Evolutionary conservation across 116 monocot genomes (phyloP).

Genomic region (Phalaenopsis hybrid): DNA sequence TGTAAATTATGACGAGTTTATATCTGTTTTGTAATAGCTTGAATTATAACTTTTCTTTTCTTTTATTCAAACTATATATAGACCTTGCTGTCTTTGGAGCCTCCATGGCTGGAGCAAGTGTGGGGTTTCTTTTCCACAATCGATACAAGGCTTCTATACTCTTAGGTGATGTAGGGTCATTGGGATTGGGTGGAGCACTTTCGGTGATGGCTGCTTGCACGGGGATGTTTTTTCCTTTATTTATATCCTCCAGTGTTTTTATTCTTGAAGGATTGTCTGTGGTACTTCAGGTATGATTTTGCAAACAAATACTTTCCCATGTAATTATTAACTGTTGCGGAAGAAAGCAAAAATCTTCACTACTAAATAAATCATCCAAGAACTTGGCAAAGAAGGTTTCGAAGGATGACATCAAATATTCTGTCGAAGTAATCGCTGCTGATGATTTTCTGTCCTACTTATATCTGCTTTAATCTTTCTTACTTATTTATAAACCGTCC

Average conservation of each 20-base stretch:
- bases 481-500: too few species aligned
- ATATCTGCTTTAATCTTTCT: too few species aligned
- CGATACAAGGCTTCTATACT: slow-evolving; percentile 69
- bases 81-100: slow-evolving; percentile 86
- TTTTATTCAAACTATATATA: slow-evolving; percentile 13
- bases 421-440: too few species aligned
- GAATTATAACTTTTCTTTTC: background rate
- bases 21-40: background rate
- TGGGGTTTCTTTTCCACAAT: slow-evolving; percentile 90
- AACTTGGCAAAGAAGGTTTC: background rate
- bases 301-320: slow-evolving; percentile 4
- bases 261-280: slow-evolving; percentile 45
- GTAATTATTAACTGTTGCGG: background rate
- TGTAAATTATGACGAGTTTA: background rate
- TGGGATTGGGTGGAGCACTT: slow-evolving; percentile 86
- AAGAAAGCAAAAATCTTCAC: background rate
- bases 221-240: slow-evolving; percentile 89
- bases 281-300: slow-evolving; percentile 54
- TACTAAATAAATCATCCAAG: too few species aligned
- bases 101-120: slow-evolving; percentile 83
- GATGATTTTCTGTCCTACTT: too few species aligned
- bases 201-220: slow-evolving; percentile 79
- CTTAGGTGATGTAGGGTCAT: slow-evolving; percentile 75
- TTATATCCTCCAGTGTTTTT: slow-evolving; percentile 60
- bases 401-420: too few species aligned